A percentile compares a stretch with the other conserved stretches of the same genome.
Evolutionary conservation across 352 stramenopile species (phyloP).

Genomic region (Phytophthora fragariae): DNA sequence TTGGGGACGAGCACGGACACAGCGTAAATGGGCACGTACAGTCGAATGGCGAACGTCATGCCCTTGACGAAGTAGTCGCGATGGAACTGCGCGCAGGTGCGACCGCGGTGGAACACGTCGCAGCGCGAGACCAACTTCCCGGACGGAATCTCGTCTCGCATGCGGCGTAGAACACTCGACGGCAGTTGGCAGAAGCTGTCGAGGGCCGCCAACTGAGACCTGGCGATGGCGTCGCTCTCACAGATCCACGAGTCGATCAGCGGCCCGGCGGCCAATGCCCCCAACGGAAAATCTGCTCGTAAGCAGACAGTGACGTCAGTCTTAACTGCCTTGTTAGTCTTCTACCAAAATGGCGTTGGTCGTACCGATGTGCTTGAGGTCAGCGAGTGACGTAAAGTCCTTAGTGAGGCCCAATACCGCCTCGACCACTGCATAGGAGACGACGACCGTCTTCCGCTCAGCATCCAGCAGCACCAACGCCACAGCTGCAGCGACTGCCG

Average conservation of each 20-base stretch:
- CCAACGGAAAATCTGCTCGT: slow-evolving; percentile 51
- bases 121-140: slow-evolving; percentile 52
- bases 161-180: slow-evolving; percentile 45
- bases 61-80: slow-evolving; percentile 41
- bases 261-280: slow-evolving; percentile 44
- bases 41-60: slow-evolving; percentile 50
- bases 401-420: slow-evolving; percentile 48
- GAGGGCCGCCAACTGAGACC: slow-evolving; percentile 55
- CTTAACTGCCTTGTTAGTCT: neutral
- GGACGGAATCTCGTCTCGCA: slow-evolving; percentile 65
- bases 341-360: neutral
- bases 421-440: slow-evolving; percentile 64
- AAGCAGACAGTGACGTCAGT: neutral
- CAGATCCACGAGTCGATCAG: slow-evolving; percentile 80
- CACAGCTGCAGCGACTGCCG: slow-evolving; percentile 40
- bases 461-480: slow-evolving; percentile 55
- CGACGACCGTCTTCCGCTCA: slow-evolving; percentile 54
- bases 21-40: slow-evolving; percentile 78
- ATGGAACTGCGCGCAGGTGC: slow-evolving; percentile 61
- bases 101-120: slow-evolving; percentile 64
- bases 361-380: slow-evolving; percentile 62
- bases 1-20: slow-evolving; percentile 57
- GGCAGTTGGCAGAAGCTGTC: slow-evolving; percentile 58
- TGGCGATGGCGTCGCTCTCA: slow-evolving; percentile 51
- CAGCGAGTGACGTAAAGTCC: slow-evolving; percentile 38